Conservation (phyloP, 768 basidiomycete genomes). For the Leccinum boreale region DNA sequence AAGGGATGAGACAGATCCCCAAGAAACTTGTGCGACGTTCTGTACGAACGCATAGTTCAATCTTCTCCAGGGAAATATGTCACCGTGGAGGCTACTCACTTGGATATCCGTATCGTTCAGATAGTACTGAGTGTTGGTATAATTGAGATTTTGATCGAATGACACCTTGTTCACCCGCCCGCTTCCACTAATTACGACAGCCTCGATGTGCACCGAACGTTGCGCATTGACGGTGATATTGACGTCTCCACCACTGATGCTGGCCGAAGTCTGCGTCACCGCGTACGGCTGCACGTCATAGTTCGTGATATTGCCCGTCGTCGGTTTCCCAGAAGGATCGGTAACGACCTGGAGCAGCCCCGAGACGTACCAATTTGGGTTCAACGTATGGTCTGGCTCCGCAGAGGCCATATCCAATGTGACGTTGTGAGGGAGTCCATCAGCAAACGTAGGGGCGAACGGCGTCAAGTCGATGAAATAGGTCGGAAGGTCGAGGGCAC, state of each 20-base stretch:
- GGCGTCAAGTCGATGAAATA: conserved; percentile 79
- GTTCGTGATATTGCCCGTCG: conserved; percentile 62
- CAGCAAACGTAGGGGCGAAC: conserved; percentile 66
- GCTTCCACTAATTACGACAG: conserved; percentile 59
- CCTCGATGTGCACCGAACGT: conserved; percentile 56
- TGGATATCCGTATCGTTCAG: conserved; percentile 43
- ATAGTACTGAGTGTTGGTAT: conserved; percentile 62
- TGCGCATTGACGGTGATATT: conserved; percentile 61
- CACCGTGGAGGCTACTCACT: conserved; percentile 21
- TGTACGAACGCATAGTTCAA: conserved; percentile 16
- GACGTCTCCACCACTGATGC: conserved; percentile 42
- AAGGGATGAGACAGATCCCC: conserved; percentile 44
- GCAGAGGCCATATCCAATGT: conserved; percentile 72
- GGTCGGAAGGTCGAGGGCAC: conserved; percentile 72
- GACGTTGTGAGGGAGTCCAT: conserved; percentile 66
- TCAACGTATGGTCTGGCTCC: conserved; percentile 60
- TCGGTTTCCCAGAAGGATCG: conserved; percentile 58
- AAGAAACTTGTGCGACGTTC: conserved; percentile 50
- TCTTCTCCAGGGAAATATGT: neutral
- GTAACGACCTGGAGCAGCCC: conserved; percentile 65
- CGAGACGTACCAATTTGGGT: conserved; percentile 78
- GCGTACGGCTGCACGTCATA: conserved; percentile 62
- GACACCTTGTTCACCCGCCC: conserved; percentile 52
- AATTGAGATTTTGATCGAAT: conserved; percentile 60
- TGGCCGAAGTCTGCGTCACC: conserved; percentile 45